A percentile compares a stretch with the other conserved stretches of the same genome.
Evolutionary conservation across 1,284 basidiomycete genomes (phyloP).

Genomic region (Athelia psychrophila): DNA sequence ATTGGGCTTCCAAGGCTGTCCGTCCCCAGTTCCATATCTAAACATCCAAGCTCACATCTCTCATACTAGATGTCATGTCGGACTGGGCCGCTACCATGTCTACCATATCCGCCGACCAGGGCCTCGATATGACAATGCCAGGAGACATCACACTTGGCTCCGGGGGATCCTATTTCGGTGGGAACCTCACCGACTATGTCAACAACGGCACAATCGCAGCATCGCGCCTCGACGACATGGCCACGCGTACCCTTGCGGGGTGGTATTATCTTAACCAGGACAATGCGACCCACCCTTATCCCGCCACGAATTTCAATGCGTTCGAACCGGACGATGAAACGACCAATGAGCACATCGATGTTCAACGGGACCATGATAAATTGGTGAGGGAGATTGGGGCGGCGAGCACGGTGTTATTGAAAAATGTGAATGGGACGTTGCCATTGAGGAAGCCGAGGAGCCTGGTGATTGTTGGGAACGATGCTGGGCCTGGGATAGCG

Average conservation of each 20-base stretch:
- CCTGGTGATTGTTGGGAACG: slow-evolving; percentile 63
- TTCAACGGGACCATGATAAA: slow-evolving; percentile 71
- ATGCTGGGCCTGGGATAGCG: slow-evolving; percentile 63
- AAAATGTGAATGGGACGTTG: slow-evolving; percentile 68
- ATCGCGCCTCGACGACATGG: slow-evolving; percentile 69
- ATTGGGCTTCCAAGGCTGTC: slow-evolving; percentile 77
- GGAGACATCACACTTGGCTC: slow-evolving; percentile 58
- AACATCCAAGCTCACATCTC: neutral
- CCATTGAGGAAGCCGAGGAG: slow-evolving; percentile 61
- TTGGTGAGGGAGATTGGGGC: slow-evolving; percentile 74
- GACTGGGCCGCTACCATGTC: slow-evolving; percentile 67
- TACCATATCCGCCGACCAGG: slow-evolving; percentile 58
- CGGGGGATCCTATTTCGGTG: slow-evolving; percentile 54
- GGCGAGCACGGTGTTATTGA: slow-evolving; percentile 77
- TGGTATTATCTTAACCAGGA: slow-evolving; percentile 71
- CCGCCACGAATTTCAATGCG: slow-evolving; percentile 57
- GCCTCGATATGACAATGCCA: slow-evolving; percentile 78
- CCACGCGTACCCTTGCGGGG: slow-evolving; percentile 56
- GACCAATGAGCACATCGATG: slow-evolving; percentile 69
- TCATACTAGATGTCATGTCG: slow-evolving; percentile 55
- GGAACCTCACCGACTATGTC: slow-evolving; percentile 65
- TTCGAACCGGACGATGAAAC: slow-evolving; percentile 49
- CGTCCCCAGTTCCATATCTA: slow-evolving; percentile 14
- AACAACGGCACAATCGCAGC: slow-evolving; percentile 66
- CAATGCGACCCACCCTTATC: slow-evolving; percentile 58